These are phyloP conservation scores for Chlamydomonas asymmetrica DNA, from an alignment of 139 green algal genomes.

Conservation along the genomic window DNA sequence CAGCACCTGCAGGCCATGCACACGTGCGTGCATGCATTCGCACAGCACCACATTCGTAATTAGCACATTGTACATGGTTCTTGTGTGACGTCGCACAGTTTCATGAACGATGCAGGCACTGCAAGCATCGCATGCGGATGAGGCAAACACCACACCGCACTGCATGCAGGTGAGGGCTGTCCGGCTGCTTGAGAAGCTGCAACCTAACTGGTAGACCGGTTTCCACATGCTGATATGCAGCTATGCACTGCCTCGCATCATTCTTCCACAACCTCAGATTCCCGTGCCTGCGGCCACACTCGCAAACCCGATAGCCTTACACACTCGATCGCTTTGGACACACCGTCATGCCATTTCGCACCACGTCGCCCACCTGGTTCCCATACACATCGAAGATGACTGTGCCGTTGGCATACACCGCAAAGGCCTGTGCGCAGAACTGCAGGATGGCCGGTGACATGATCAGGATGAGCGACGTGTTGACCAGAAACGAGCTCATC, in stretches of 20 bases:
- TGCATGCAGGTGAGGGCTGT: background rate
- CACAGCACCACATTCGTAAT: background rate
- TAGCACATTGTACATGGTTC: background rate
- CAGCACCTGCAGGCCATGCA: constrained; percentile 48
- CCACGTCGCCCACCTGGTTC: constrained; percentile 50
- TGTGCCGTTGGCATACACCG: constrained; percentile 82
- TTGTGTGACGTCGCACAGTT: background rate
- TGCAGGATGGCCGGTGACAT: constrained; percentile 87
- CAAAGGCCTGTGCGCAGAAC: constrained; percentile 89
- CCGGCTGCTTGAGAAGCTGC: too few relatives aligned
- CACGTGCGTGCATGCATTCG: background rate
- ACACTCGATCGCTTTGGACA: background rate
- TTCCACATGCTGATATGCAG: background rate
- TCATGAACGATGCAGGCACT: background rate
- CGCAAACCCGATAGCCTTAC: background rate
- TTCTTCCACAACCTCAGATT: too few relatives aligned
- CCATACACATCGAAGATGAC: constrained; percentile 87
- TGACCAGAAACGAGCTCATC: constrained; percentile 96
- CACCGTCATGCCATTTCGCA: background rate
- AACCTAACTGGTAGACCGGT: too few relatives aligned
- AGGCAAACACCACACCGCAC: background rate
- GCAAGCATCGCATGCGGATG: too few relatives aligned
- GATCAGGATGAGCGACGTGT: constrained; percentile 89
- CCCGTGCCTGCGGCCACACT: background rate
- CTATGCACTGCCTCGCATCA: background rate